phyloP scores from a whole-genome alignment of 2,329 filamentous ascomycete genomes.

The Sphaceloma murrayae region DNA sequence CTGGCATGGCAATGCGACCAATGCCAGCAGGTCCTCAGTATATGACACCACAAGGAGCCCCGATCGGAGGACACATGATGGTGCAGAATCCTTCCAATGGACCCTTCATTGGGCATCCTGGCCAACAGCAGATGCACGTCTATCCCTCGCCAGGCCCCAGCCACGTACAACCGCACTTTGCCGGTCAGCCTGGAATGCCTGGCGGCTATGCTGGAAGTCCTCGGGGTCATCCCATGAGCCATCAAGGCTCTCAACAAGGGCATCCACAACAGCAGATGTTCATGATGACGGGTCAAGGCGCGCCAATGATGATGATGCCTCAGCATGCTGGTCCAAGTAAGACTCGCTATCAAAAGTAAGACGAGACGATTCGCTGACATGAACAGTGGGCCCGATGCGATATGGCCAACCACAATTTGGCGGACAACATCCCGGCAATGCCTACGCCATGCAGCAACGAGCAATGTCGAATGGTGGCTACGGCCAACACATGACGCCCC shows the following conservation, averaged over 20 bases:
- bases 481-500: slow-evolving; percentile 29
- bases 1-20: slow-evolving; percentile 58
- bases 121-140: slow-evolving; percentile 67
- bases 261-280: slow-evolving; percentile 55
- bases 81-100: slow-evolving; percentile 61
- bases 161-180: slow-evolving; percentile 57
- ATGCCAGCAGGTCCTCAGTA: slow-evolving; percentile 65
- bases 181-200: slow-evolving; percentile 30
- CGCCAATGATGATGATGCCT: slow-evolving; percentile 20
- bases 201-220: slow-evolving; percentile 72
- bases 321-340: slow-evolving; percentile 18
- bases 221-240: slow-evolving; percentile 82
- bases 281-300: slow-evolving; percentile 67
- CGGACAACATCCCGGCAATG: slow-evolving; percentile 18
- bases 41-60: slow-evolving; percentile 57
- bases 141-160: slow-evolving; percentile 57
- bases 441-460: slow-evolving; percentile 23
- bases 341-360: not conserved
- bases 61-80: slow-evolving; percentile 70
- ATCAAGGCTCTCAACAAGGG: slow-evolving; percentile 87
- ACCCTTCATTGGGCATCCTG: slow-evolving; percentile 60
- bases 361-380: slow-evolving; percentile 16
- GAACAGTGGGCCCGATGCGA: slow-evolving; percentile 18
- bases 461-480: slow-evolving; percentile 24
- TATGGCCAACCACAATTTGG: slow-evolving; percentile 18